These are phyloP conservation scores for Pulchroboletus neoregius DNA, from an alignment of 1,284 basidiomycete genomes.

Conservation along the genomic window DNA sequence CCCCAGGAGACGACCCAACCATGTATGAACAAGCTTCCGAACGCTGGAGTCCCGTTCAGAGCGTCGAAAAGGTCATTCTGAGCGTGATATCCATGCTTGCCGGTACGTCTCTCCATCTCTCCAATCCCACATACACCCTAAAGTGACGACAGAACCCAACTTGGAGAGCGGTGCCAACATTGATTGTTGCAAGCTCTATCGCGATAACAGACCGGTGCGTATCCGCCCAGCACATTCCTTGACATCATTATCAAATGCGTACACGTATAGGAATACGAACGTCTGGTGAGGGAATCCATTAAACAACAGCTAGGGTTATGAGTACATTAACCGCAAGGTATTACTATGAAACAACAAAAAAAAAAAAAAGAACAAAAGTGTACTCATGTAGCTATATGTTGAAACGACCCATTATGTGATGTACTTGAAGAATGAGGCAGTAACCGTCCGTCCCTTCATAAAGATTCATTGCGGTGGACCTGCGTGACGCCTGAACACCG, in stretches of 20 bases:
- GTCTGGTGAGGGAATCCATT: conserved; percentile 65
- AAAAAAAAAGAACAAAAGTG: background rate
- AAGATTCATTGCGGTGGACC: conserved; percentile 12
- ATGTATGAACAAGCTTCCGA: conserved; percentile 94
- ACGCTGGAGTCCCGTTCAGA: conserved; percentile 97
- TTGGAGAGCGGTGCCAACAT: conserved; percentile 98
- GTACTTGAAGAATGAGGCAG: background rate
- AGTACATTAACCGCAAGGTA: conserved; percentile 9
- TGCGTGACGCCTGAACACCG: conserved; percentile 49
- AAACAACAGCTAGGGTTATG: conserved; percentile 69
- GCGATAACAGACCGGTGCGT: conserved; percentile 68
- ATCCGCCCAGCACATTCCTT: background rate
- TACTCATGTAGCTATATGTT: background rate
- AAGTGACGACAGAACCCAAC: conserved; percentile 76
- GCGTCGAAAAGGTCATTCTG: conserved; percentile 93
- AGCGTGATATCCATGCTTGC: conserved; percentile 99
- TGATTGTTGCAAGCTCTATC: conserved; percentile 93
- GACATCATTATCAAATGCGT: background rate
- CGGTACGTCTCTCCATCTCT: conserved; percentile 40
- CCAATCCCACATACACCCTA: background rate
- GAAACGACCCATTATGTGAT: background rate
- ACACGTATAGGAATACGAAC: conserved; percentile 59
- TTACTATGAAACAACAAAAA: conserved; percentile 14
- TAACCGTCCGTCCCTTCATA: background rate
- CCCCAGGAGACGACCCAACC: conserved; percentile 91